Percentiles rank a stretch among this genome's conserved stretches.
Evolutionary conservation across 768 basidiomycete species (phyloP).

Genomic region (Boletellus ananas): DNA sequence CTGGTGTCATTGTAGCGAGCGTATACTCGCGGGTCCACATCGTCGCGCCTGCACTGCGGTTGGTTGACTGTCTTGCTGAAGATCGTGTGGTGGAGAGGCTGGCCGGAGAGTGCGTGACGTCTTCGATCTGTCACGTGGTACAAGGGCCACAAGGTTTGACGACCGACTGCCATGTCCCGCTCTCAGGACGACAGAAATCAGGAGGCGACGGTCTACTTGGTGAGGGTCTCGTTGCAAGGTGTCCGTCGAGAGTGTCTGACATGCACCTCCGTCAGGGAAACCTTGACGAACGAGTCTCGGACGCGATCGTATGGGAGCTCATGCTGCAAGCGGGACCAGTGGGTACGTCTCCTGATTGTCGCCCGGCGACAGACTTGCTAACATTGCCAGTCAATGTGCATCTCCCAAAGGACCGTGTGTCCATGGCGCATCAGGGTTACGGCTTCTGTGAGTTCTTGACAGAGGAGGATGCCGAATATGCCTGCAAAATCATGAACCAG

Average conservation of each 20-base stretch:
- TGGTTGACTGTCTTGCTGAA: too few relatives aligned
- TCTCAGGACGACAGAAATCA: constrained; percentile 89
- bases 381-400: constrained; percentile 81
- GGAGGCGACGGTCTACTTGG: constrained; percentile 87
- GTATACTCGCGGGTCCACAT: too few relatives aligned
- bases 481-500: constrained; percentile 99
- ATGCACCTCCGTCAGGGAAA: constrained; percentile 62
- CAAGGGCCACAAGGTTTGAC: neutral
- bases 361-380: neutral
- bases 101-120: neutral
- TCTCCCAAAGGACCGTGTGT: constrained; percentile 96
- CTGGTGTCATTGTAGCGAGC: too few relatives aligned
- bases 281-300: constrained; percentile 90
- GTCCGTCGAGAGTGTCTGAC: neutral
- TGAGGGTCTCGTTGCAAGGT: constrained; percentile 24
- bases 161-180: constrained; percentile 31
- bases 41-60: too few relatives aligned
- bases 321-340: constrained; percentile 99
- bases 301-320: constrained; percentile 95
- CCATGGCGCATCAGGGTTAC: constrained; percentile 98
- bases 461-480: constrained; percentile 99
- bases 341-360: constrained; percentile 50
- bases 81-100: too few relatives aligned
- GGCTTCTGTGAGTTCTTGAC: constrained; percentile 99
- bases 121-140: too few relatives aligned